Evolutionary conservation across 2,329 filamentous ascomycete genomes (phyloP), one percentile per base, ranked within the genome.

Genomic region (Fusarium sp.): DNA sequence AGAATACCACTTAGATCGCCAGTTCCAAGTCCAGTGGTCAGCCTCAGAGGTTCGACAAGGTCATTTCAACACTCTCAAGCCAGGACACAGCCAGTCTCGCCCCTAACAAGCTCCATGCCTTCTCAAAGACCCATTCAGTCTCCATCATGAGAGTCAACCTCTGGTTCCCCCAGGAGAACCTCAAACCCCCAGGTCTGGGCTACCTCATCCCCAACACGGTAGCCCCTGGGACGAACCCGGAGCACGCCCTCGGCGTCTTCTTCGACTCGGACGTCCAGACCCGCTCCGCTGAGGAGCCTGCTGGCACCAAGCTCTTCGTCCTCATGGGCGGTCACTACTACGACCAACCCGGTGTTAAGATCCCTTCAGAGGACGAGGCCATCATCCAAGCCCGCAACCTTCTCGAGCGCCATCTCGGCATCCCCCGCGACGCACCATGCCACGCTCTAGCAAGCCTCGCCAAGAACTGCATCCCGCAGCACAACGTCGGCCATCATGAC

Each of bases 311-410:
- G 78, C 80, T 98, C 58, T 97, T 95, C 14, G 92, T 98, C 73
- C 97, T 99, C 89, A 83, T 99, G 61, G 96, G 96, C 64, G 96
- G 96, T 1, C 93, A 97, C 80, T 93, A 92, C 86, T 98, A 93
- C 77, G 86, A 83, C 62, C 89, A 85, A 82, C 75, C 70, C 49
- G 74, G 73, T 70, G 70, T 69, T 49, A 74, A 67, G 2, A 56
- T 73, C 1, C 93, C 93, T 0, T 82, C 86, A 55, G 84, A 89
- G 66, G 83, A 89, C 13, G 85, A 91, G 70, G 93, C 89, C 14
- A 81, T 91, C 25, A 76, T 80, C 6, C 91, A 95, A 86, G 93
- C 94, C 33, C 86, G 87, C 66, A 79, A 83, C 2, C 83, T 96
- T 6, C 82, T 97, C 2, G 81, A 86, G 67, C 86, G 93, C 18